Conservation (phyloP, 768 basidiomycete genomes). For the Mycena albidolilacea region DNA sequence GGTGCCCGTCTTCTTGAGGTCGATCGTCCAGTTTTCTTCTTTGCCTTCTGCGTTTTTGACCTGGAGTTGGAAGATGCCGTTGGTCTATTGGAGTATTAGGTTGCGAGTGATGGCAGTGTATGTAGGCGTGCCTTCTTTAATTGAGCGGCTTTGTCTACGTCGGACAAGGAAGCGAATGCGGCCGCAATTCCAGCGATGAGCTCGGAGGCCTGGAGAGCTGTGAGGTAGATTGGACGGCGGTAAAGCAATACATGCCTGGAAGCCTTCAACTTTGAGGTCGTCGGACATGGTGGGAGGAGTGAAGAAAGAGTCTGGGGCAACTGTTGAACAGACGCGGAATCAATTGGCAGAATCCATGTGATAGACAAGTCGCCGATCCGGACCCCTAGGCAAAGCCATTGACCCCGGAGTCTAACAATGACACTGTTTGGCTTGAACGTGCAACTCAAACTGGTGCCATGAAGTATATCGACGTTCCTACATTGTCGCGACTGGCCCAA, state of each 20-base stretch:
- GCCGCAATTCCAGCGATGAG: slow-evolving; percentile 68
- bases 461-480: slow-evolving; percentile 93
- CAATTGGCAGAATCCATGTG: slow-evolving; percentile 6
- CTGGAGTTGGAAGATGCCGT: slow-evolving; percentile 89
- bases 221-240: neutral
- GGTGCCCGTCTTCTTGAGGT: slow-evolving; percentile 87
- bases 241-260: slow-evolving; percentile 65
- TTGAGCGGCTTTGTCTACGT: slow-evolving; percentile 75
- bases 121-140: slow-evolving; percentile 76
- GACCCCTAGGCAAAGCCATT: neutral
- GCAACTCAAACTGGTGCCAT: slow-evolving; percentile 45
- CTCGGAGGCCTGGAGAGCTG: slow-evolving; percentile 71
- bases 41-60: slow-evolving; percentile 82
- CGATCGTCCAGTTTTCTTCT: slow-evolving; percentile 90
- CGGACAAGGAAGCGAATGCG: slow-evolving; percentile 67
- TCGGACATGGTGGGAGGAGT: slow-evolving; percentile 65
- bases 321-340: neutral
- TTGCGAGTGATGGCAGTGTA: neutral
- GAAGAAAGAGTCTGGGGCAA: neutral
- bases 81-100: slow-evolving; percentile 67
- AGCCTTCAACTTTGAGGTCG: slow-evolving; percentile 80
- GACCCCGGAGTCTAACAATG: too few relatives aligned
- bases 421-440: too few relatives aligned
- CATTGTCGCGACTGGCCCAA: slow-evolving; percentile 82
- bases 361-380: neutral